These are phyloP conservation scores for Funneliformis mosseae DNA, from an alignment of 192 early-diverging fungal species.

Conservation along the genomic window DNA sequence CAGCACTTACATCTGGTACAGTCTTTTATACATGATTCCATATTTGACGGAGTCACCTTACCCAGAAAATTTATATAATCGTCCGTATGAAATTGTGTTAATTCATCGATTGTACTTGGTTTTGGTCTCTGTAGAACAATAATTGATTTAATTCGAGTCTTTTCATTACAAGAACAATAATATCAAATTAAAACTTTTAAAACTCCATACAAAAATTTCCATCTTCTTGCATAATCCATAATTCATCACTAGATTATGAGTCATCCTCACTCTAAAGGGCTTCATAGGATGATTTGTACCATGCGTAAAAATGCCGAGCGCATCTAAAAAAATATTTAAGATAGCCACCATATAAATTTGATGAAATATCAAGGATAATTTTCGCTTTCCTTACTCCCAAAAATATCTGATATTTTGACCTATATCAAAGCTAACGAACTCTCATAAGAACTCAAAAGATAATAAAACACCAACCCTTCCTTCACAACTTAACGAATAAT, in stretches of 20 bases:
- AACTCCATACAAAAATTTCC: slow-evolving; percentile 64
- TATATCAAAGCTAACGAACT: not conserved
- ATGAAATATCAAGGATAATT: not conserved
- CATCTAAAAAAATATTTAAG: slow-evolving; percentile 28
- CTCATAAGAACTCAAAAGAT: not conserved
- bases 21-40: slow-evolving; percentile 65
- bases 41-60: slow-evolving; percentile 72
- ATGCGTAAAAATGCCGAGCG: slow-evolving; percentile 73
- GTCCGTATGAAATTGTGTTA: slow-evolving; percentile 92
- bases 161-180: not conserved
- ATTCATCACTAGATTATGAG: slow-evolving; percentile 88
- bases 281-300: slow-evolving; percentile 95
- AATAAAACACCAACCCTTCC: not conserved
- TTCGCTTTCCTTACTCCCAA: not conserved
- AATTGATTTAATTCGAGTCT: not conserved
- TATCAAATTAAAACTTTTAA: not conserved
- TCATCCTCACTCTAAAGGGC: slow-evolving; percentile 92
- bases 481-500: not conserved
- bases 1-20: slow-evolving; percentile 54
- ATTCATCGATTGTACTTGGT: slow-evolving; percentile 82
- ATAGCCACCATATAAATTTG: not conserved
- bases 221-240: slow-evolving; percentile 95
- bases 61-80: slow-evolving; percentile 91
- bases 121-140: slow-evolving; percentile 59
- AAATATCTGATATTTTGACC: slow-evolving; percentile 34